Evolutionary conservation across 768 basidiomycete genomes (phyloP).

Genomic region (Coprinopsis strossmayeri): DNA sequence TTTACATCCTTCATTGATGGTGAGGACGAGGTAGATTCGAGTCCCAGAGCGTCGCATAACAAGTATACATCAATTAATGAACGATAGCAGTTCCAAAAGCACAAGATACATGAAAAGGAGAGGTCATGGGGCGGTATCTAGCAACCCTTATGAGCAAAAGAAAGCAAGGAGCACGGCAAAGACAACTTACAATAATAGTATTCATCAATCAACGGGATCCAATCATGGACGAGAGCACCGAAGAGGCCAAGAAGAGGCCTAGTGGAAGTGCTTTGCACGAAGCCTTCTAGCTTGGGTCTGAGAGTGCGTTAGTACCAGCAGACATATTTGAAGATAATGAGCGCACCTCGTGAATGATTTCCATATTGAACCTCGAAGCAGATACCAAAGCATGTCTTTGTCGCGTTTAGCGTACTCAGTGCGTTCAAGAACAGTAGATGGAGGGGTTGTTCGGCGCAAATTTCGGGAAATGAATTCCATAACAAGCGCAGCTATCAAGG

Average conservation of each 20-base stretch:
- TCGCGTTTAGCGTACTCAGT: slow-evolving; percentile 80
- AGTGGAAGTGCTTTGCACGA: slow-evolving; percentile 48
- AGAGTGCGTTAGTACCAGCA: slow-evolving; percentile 4
- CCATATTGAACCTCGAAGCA: slow-evolving; percentile 86
- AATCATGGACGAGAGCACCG: slow-evolving; percentile 68
- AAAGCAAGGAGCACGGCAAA: neutral
- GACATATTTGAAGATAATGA: slow-evolving; percentile 1
- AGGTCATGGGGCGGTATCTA: slow-evolving; percentile 37
- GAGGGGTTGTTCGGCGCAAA: slow-evolving; percentile 60
- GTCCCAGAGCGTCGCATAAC: too few species aligned
- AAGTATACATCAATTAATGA: too few species aligned
- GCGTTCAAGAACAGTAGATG: slow-evolving; percentile 60
- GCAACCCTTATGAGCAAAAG: too few species aligned
- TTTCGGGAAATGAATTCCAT: slow-evolving; percentile 73
- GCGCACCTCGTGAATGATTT: slow-evolving; percentile 63
- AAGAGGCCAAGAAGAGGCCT: slow-evolving; percentile 64
- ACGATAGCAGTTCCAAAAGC: too few species aligned
- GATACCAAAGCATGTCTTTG: slow-evolving; percentile 76
- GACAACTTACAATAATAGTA: slow-evolving; percentile 79
- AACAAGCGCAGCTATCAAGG: slow-evolving; percentile 56
- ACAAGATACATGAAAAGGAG: neutral
- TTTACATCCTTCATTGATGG: too few species aligned
- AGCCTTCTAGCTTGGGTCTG: slow-evolving; percentile 71
- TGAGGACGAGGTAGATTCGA: too few species aligned
- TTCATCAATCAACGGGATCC: slow-evolving; percentile 85